A percentile compares a stretch with the other conserved stretches of the same genome.
phyloP scores from a whole-genome alignment of 192 early-diverging fungal species.

The Chytriomyces sp. region DNA sequence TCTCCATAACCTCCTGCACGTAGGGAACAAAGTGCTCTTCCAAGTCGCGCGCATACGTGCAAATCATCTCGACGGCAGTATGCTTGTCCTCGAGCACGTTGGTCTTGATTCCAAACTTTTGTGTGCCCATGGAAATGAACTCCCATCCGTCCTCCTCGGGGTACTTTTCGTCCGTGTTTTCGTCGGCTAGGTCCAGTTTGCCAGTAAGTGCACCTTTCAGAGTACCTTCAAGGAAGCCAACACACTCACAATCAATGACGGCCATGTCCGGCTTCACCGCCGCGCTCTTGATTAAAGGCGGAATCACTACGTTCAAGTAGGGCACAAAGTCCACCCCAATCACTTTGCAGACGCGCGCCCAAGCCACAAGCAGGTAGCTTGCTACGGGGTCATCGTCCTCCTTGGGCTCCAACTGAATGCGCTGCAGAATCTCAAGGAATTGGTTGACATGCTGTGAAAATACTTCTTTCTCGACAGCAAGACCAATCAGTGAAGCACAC shows the following conservation, averaged over 20 bases:
- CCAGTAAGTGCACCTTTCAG: too few species aligned
- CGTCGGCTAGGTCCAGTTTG: constrained; percentile 68
- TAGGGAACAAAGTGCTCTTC: constrained; percentile 87
- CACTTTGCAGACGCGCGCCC: constrained; percentile 97
- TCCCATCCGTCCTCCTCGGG: constrained; percentile 98
- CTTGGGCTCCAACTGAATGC: constrained; percentile 72
- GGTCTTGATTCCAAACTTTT: constrained; percentile 94
- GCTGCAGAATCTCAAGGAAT: constrained; percentile 79
- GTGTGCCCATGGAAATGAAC: constrained; percentile 85
- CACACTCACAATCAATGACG: constrained; percentile 62
- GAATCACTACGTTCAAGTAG: constrained; percentile 88
- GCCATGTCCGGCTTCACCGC: constrained; percentile 91
- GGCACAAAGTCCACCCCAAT: constrained; percentile 94
- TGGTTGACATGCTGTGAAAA: constrained; percentile 78
- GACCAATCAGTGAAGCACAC: constrained; percentile 89
- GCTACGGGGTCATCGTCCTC: constrained; percentile 94
- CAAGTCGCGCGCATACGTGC: constrained; percentile 91
- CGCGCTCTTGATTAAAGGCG: constrained; percentile 82
- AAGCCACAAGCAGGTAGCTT: constrained; percentile 90
- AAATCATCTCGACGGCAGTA: constrained; percentile 97
- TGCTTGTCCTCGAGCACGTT: constrained; percentile 96
- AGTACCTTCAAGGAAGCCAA: background rate
- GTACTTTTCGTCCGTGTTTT: constrained; percentile 82
- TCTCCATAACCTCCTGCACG: constrained; percentile 80
- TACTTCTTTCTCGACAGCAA: constrained; percentile 79